These are phyloP conservation scores for Cercospora beticola DNA, from an alignment of 2,329 filamentous ascomycete genomes.

Conservation along the genomic window DNA sequence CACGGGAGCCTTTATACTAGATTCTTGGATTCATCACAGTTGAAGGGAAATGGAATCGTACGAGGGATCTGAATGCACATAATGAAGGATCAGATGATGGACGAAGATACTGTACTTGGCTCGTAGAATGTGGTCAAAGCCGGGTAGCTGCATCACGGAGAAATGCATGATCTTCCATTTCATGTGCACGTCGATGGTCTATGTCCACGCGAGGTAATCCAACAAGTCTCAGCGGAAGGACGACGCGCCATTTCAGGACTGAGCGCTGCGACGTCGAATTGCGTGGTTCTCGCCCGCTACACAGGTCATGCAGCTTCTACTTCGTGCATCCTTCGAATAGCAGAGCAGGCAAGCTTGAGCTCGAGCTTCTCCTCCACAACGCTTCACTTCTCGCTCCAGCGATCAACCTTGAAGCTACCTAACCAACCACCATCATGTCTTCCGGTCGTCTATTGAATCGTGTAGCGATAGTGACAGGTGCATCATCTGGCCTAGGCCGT, in stretches of 20 bases:
- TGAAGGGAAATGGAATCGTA: not conserved
- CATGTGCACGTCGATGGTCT: not conserved
- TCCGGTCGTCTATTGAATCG: slow-evolving; percentile 22
- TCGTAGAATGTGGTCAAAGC: not conserved
- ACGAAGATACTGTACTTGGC: not conserved
- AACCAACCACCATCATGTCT: not conserved
- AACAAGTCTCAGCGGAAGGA: not conserved
- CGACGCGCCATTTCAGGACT: not conserved
- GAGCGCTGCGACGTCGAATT: too few relatives aligned
- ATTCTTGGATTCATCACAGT: not conserved
- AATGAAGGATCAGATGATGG: not conserved
- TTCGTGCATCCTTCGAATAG: not conserved
- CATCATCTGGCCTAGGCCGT: slow-evolving; percentile 35
- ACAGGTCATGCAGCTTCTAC: not conserved
- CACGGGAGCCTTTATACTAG: not conserved
- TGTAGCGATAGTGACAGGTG: slow-evolving; percentile 31
- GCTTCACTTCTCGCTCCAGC: not conserved
- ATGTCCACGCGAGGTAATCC: not conserved
- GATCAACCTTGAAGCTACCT: not conserved
- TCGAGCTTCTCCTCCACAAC: not conserved
- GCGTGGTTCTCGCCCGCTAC: not conserved
- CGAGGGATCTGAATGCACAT: not conserved
- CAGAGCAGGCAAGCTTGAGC: not conserved
- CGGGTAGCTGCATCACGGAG: not conserved
- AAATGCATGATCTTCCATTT: not conserved